Evolutionary conservation across 1,139 yeast species (phyloP).

Genomic region (Diutina mesorugosa): DNA sequence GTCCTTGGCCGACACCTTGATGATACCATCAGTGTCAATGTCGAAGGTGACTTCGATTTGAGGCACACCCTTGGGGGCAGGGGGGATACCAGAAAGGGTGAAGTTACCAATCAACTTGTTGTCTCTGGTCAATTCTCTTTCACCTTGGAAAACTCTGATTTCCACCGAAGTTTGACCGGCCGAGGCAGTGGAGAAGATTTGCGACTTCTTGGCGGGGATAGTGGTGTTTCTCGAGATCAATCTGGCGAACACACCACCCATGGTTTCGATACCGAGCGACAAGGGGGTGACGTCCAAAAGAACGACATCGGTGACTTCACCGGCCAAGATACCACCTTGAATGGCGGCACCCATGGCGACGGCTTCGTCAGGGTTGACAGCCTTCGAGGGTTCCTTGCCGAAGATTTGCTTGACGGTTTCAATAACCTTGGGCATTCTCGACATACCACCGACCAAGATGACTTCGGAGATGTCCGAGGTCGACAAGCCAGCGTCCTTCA

Average conservation of each 20-base stretch:
- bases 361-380: conserved; percentile 99
- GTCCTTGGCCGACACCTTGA: conserved; percentile 97
- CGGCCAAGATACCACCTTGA: conserved; percentile 97
- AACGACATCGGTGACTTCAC: conserved; percentile 94
- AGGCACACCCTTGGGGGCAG: conserved; percentile 99
- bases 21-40: conserved; percentile 97
- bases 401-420: conserved; percentile 90
- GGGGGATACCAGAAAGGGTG: conserved; percentile 91
- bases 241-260: conserved; percentile 98
- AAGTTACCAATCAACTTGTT: conserved; percentile 98
- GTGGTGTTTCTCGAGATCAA: conserved; percentile 96
- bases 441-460: conserved; percentile 99
- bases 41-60: conserved; percentile 97
- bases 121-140: conserved; percentile 97
- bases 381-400: conserved; percentile 94
- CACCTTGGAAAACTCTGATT: conserved; percentile 99
- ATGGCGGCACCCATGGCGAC: conserved; percentile 99
- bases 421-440: conserved; percentile 99
- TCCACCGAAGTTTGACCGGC: conserved; percentile 98
- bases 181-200: conserved; percentile 96
- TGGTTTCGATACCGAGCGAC: conserved; percentile 95
- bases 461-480: conserved; percentile 90
- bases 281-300: conserved; percentile 95
- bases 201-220: conserved; percentile 94
- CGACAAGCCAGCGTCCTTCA: conserved; percentile 85